Conservation (phyloP, 306 rosid genomes). For the Medicago lupulina region DNA sequence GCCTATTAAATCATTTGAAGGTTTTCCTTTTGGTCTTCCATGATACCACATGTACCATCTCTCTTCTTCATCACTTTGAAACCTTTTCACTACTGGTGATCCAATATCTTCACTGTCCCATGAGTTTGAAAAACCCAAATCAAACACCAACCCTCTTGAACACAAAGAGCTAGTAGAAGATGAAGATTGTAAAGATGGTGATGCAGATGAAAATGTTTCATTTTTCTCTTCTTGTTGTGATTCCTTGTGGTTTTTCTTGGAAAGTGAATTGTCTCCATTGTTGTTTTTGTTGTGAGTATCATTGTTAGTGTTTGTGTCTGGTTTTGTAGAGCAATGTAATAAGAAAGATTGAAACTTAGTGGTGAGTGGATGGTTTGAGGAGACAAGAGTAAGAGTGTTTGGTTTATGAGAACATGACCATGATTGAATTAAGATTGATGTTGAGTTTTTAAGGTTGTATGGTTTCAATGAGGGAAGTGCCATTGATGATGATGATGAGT, state of each 20-base stretch:
- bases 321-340: constrained; percentile 68
- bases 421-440: constrained; percentile 47
- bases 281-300: constrained; percentile 46
- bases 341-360: constrained; percentile 44
- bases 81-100: constrained; percentile 78
- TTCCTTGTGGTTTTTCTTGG: constrained; percentile 29
- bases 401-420: constrained; percentile 50
- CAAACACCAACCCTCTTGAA: constrained; percentile 68
- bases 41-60: constrained; percentile 91
- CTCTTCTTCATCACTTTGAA: constrained; percentile 76
- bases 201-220: constrained; percentile 43
- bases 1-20: constrained; percentile 60
- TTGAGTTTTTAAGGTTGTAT: constrained; percentile 42
- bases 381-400: constrained; percentile 27
- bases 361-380: constrained; percentile 39
- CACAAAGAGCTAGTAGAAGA: constrained; percentile 26
- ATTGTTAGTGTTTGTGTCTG: constrained; percentile 57
- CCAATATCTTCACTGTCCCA: constrained; percentile 80
- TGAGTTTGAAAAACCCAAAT: constrained; percentile 58
- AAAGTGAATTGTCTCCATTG: constrained; percentile 41
- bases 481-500: constrained; percentile 44
- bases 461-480: constrained; percentile 53
- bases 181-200: constrained; percentile 6
- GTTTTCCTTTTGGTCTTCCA: constrained; percentile 58
- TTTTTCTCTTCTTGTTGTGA: constrained; percentile 35